Conservation (phyloP, 768 basidiomycete genomes). For the Guyanaporus albipodus region DNA sequence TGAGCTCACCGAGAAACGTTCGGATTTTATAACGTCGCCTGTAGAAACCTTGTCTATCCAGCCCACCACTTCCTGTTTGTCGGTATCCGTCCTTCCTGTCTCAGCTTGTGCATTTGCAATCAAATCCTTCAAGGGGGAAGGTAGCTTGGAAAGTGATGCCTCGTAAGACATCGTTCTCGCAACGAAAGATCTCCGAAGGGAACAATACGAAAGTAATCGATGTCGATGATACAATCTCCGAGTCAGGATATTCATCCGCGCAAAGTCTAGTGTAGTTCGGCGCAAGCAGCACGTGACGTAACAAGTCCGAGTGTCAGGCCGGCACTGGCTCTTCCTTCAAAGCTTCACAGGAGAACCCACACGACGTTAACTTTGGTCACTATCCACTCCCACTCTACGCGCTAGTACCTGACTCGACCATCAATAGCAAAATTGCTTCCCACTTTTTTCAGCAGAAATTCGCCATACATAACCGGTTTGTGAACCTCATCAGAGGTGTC, state of each 20-base stretch:
- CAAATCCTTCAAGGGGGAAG: constrained; percentile 50
- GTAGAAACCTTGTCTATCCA: constrained; percentile 68
- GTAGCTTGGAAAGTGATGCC: constrained; percentile 44
- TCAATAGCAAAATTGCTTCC: constrained; percentile 61
- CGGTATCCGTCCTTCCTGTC: constrained; percentile 55
- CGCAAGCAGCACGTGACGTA: constrained; percentile 27
- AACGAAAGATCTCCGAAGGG: constrained; percentile 11
- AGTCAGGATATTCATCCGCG: constrained; percentile 18
- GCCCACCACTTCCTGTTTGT: constrained; percentile 56
- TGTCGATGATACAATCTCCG: constrained; percentile 21
- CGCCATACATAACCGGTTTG: constrained; percentile 64
- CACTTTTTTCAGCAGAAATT: constrained; percentile 73
- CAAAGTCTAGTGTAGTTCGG: background rate
- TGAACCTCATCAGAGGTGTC: constrained; percentile 32
- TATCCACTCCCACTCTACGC: too few species aligned
- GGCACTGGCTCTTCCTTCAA: too few species aligned
- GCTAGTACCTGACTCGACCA: constrained; percentile 34
- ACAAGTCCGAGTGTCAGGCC: too few species aligned
- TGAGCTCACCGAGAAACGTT: constrained; percentile 45
- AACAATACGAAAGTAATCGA: constrained; percentile 15
- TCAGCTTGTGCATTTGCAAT: constrained; percentile 38
- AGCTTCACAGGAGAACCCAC: too few species aligned
- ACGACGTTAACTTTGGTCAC: too few species aligned
- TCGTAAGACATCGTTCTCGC: constrained; percentile 50
- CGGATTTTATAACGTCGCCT: constrained; percentile 45